phyloP scores from a whole-genome alignment of 371 early-diverging fungal species.

The Phascolomyces articulosus region DNA sequence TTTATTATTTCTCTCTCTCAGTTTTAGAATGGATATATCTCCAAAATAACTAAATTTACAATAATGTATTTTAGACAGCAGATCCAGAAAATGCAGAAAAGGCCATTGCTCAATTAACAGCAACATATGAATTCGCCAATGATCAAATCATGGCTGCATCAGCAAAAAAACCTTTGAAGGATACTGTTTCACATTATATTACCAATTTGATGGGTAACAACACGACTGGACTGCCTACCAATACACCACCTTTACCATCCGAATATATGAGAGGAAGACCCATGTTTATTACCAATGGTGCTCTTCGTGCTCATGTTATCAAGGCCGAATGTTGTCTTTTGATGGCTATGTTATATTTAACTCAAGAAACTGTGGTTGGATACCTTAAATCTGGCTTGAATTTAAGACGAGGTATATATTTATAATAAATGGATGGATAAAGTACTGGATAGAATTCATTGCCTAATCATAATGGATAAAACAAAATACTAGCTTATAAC shows the following conservation, averaged over 20 bases:
- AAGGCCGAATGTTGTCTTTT: conserved; percentile 61
- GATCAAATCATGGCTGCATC: conserved; percentile 54
- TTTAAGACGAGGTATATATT: conserved; percentile 65
- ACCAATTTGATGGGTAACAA: conserved; percentile 44
- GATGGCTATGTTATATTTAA: conserved; percentile 56
- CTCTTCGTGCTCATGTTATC: conserved; percentile 62
- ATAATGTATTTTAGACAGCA: no score
- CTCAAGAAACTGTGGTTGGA: conserved; percentile 59
- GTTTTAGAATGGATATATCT: no score
- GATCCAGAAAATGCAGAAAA: conserved; percentile 50
- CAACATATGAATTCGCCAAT: conserved; percentile 50
- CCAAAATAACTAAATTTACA: no score
- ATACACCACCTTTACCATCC: conserved; percentile 32
- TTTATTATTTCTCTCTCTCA: neutral
- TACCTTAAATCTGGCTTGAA: conserved; percentile 67
- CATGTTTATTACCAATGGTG: conserved; percentile 55
- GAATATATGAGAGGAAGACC: conserved; percentile 27
- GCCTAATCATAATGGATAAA: no score
- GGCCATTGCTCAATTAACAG: conserved; percentile 47
- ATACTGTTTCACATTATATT: conserved; percentile 40
- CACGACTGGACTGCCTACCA: conserved; percentile 43
- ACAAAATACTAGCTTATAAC: conserved; percentile 51
- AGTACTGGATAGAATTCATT: no score
- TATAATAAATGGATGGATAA: no score
- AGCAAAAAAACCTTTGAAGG: conserved; percentile 51